phyloP scores from a whole-genome alignment of 768 basidiomycete genomes.

The Boletus pseudo-olivaceus region DNA sequence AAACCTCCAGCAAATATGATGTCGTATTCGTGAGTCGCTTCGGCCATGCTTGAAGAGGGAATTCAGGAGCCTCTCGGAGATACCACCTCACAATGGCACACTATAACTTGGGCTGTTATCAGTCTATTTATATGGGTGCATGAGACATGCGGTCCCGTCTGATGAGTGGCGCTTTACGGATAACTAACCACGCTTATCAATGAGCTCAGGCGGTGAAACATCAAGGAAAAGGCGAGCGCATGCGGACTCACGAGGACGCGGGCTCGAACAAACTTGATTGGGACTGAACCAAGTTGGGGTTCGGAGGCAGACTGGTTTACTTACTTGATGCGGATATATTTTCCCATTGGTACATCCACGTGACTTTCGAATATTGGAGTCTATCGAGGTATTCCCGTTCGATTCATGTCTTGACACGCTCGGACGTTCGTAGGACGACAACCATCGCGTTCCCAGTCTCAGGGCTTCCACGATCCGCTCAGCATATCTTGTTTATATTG shows the following conservation, averaged over 20 bases:
- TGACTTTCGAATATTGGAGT: conserved; percentile 18
- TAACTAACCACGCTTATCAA: too few relatives aligned
- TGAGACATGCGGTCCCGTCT: neutral
- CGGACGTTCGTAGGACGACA: conserved; percentile 6
- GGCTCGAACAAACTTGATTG: too few relatives aligned
- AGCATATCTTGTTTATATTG: conserved; percentile 25
- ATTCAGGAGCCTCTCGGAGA: neutral
- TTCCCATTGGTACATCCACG: conserved; percentile 20
- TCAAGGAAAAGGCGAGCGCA: too few relatives aligned
- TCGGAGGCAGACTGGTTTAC: neutral
- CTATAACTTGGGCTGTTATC: neutral
- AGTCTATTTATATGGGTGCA: conserved; percentile 5
- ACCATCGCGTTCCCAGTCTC: conserved; percentile 4
- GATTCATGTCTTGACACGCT: conserved; percentile 24
- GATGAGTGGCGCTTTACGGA: too few relatives aligned
- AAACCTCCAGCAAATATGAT: conserved; percentile 59
- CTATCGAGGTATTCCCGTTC: conserved; percentile 13
- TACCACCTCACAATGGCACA: neutral
- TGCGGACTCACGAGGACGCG: too few relatives aligned
- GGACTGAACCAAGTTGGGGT: too few relatives aligned
- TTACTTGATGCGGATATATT: conserved; percentile 4
- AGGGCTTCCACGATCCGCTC: conserved; percentile 9
- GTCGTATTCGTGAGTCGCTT: conserved; percentile 32
- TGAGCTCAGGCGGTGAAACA: too few relatives aligned
- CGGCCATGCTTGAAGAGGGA: conserved; percentile 6